Percentiles rank a stretch among this genome's conserved stretches.
phyloP scores from a whole-genome alignment of 495 filamentous ascomycete genomes.

The Glutinoglossum americanum region DNA sequence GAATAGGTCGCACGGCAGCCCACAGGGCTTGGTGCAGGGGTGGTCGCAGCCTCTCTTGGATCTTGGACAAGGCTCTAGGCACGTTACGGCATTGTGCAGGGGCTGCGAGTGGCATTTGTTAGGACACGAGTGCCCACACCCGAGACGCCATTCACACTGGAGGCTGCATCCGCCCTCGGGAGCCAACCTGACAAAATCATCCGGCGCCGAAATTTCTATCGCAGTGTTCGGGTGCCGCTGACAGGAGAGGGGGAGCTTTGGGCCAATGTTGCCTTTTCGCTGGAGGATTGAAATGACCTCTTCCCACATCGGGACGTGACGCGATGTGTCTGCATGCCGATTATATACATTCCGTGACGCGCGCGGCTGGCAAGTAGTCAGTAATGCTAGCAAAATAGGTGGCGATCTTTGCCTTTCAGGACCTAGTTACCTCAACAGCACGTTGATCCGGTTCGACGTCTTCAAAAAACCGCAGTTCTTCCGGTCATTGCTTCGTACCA shows the following conservation, averaged over 20 bases:
- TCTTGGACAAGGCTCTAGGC: constrained; percentile 38
- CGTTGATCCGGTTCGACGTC: constrained; percentile 62
- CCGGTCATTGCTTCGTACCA: constrained; percentile 50
- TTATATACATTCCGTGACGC: constrained; percentile 66
- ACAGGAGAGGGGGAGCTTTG: constrained; percentile 35
- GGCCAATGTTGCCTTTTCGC: constrained; percentile 28
- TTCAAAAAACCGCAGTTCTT: constrained; percentile 50
- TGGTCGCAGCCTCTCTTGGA: constrained; percentile 35
- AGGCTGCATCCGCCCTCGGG: constrained; percentile 54
- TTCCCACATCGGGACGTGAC: constrained; percentile 44
- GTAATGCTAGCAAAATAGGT: background rate
- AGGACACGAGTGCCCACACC: constrained; percentile 50
- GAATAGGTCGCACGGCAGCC: constrained; percentile 29
- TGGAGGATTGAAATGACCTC: constrained; percentile 35
- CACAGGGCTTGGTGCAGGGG: constrained; percentile 36
- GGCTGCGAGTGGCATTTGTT: constrained; percentile 47
- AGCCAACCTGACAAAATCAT: constrained; percentile 35
- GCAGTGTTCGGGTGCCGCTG: constrained; percentile 39
- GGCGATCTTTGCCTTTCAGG: background rate
- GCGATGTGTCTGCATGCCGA: constrained; percentile 41
- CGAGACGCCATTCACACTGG: constrained; percentile 35
- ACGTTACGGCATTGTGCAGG: constrained; percentile 40
- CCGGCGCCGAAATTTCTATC: constrained; percentile 33
- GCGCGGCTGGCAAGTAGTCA: constrained; percentile 24
- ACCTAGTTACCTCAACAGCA: constrained; percentile 30